A percentile compares a stretch with the other conserved stretches of the same genome.
Evolutionary conservation across 306 rosid species (phyloP).

Genomic region (Nissolia schottii): DNA sequence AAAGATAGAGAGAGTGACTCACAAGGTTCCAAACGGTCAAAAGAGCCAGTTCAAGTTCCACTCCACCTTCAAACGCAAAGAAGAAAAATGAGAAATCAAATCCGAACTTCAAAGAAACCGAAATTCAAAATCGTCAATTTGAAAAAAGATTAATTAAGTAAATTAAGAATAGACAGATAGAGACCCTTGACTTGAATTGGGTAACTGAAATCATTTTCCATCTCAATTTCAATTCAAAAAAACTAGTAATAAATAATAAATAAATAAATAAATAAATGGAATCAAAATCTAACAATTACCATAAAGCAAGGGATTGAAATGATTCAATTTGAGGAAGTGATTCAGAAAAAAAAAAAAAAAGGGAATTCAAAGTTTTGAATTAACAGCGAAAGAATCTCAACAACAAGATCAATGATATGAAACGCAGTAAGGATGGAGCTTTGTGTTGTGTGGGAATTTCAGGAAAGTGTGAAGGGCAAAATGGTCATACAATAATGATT

Average conservation of each 20-base stretch:
- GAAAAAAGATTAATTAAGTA: background rate
- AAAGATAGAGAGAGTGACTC: slow-evolving; percentile 8
- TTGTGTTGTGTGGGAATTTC: background rate
- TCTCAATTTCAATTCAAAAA: background rate
- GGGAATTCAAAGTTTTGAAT: background rate
- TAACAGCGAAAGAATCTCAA: background rate
- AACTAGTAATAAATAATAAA: too few relatives aligned
- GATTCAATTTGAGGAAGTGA: background rate
- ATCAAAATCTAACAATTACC: slow-evolving; percentile 31
- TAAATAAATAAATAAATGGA: background rate
- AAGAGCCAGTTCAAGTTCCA: background rate
- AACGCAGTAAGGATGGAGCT: too few relatives aligned
- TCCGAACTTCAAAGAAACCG: background rate
- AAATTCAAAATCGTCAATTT: background rate
- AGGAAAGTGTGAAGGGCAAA: background rate
- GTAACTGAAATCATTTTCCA: background rate
- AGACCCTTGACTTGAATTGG: background rate
- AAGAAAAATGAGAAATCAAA: background rate
- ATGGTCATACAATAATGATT: background rate
- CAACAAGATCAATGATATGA: too few relatives aligned
- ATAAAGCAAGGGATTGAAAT: slow-evolving; percentile 8
- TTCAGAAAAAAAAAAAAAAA: background rate
- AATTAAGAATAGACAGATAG: background rate
- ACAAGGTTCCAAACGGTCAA: slow-evolving; percentile 42
- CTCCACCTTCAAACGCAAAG: background rate